phyloP scores from a whole-genome alignment of 345 rosid genomes.

The rapeseed (Brassica napus) region DNA sequence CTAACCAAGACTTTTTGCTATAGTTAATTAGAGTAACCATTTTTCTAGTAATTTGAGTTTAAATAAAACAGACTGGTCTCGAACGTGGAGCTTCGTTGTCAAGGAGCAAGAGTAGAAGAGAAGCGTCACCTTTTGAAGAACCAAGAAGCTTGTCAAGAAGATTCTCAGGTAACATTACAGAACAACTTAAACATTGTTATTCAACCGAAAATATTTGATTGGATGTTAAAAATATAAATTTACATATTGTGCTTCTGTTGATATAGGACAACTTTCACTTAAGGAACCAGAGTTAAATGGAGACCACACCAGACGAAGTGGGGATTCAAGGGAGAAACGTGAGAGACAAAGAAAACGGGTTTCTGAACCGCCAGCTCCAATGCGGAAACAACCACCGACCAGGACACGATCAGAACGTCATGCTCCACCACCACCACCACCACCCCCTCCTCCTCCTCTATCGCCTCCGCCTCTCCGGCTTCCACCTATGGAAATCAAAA shows the following conservation, averaged over 20 bases:
- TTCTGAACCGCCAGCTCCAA: constrained; percentile 20
- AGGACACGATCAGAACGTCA: constrained; percentile 38
- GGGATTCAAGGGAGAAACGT: constrained; percentile 21
- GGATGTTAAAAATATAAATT: not conserved
- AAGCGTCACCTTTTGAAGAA: constrained; percentile 21
- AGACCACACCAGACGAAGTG: constrained; percentile 11
- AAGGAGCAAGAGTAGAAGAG: constrained; percentile 26
- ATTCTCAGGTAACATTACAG: constrained; percentile 34
- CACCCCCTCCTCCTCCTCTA: constrained; percentile 18
- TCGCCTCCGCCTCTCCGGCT: constrained; percentile 32
- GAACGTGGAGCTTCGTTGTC: constrained; percentile 22
- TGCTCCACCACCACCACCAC: constrained; percentile 26
- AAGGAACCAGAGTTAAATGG: constrained; percentile 16
- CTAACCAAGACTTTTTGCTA: not conserved
- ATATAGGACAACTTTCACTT: constrained; percentile 31
- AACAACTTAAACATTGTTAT: not conserved
- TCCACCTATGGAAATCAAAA: constrained; percentile 27
- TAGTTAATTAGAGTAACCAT: not conserved
- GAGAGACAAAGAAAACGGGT: constrained; percentile 21
- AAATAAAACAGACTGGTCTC: constrained; percentile 27
- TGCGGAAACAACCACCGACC: constrained; percentile 15
- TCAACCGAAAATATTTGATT: not conserved
- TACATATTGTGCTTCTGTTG: not conserved
- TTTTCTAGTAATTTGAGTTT: not conserved
- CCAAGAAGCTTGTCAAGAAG: constrained; percentile 37